These are phyloP conservation scores for Annulohypoxylon truncatum DNA, from an alignment of 2,329 filamentous ascomycete species.

Conservation along the genomic window DNA sequence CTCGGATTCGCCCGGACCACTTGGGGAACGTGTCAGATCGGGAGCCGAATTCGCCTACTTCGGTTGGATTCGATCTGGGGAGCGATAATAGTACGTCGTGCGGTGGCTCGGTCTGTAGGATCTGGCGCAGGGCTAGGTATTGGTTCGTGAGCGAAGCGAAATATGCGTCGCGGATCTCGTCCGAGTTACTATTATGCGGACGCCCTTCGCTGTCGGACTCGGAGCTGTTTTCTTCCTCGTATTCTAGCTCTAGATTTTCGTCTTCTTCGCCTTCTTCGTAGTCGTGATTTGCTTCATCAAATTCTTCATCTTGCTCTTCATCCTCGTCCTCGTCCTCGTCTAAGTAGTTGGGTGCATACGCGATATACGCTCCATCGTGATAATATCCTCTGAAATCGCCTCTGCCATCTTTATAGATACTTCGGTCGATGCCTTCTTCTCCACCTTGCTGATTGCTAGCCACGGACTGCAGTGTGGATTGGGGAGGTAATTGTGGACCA, in stretches of 20 bases:
- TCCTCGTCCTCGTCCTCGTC: slow-evolving; percentile 46
- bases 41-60: slow-evolving; percentile 66
- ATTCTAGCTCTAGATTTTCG: slow-evolving; percentile 31
- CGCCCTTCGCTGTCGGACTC: slow-evolving; percentile 41
- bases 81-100: slow-evolving; percentile 64
- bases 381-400: slow-evolving; percentile 74
- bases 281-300: slow-evolving; percentile 18
- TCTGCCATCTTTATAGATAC: slow-evolving; percentile 60
- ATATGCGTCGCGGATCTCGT: slow-evolving; percentile 71
- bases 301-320: slow-evolving; percentile 45
- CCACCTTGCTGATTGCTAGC: slow-evolving; percentile 48
- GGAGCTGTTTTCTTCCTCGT: slow-evolving; percentile 49
- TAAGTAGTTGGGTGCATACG: slow-evolving; percentile 59
- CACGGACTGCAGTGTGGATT: slow-evolving; percentile 43
- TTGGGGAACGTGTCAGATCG: slow-evolving; percentile 60
- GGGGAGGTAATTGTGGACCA: slow-evolving; percentile 62
- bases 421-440: slow-evolving; percentile 52
- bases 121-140: slow-evolving; percentile 72
- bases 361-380: slow-evolving; percentile 82
- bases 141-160: slow-evolving; percentile 72
- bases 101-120: slow-evolving; percentile 68
- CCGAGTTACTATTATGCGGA: slow-evolving; percentile 49
- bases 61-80: slow-evolving; percentile 63
- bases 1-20: slow-evolving; percentile 65
- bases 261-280: slow-evolving; percentile 43